Percentiles rank a stretch among this genome's conserved stretches.
Conservation (phyloP, 805 yeast genomes). For the Sugiyamaella chiloensis region DNA sequence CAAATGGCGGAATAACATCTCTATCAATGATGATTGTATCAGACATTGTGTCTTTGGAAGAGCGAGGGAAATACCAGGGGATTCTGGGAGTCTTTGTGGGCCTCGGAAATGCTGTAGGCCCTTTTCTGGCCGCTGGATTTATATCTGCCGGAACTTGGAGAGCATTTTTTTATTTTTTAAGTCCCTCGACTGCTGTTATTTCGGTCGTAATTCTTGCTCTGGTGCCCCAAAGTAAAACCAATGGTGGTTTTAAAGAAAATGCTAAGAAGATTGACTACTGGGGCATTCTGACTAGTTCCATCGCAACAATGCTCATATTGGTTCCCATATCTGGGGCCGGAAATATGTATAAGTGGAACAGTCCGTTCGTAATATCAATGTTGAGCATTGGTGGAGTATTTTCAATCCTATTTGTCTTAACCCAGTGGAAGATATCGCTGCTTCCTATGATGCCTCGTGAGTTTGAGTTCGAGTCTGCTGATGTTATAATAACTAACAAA, state of each 20-base stretch:
- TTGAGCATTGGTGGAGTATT: neutral
- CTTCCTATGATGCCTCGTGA: conserved; percentile 6
- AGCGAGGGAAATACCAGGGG: conserved; percentile 57
- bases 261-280: conserved; percentile 1
- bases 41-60: conserved; percentile 51
- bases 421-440: neutral
- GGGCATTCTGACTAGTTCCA: neutral
- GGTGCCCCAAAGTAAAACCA: conserved; percentile 17
- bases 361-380: neutral
- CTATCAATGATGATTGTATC: conserved; percentile 51
- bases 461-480: neutral
- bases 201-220: conserved; percentile 27
- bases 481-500: no score
- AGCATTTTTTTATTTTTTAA: conserved; percentile 45
- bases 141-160: conserved; percentile 47
- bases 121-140: conserved; percentile 51
- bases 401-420: neutral
- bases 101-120: conserved; percentile 51
- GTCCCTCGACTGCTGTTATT: conserved; percentile 39
- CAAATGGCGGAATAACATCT: conserved; percentile 50
- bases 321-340: conserved; percentile 1
- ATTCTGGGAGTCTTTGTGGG: conserved; percentile 51
- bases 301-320: neutral
- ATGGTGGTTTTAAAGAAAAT: neutral
- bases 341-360: conserved; percentile 2